phyloP scores from a whole-genome alignment of 2,329 filamentous ascomycete species.

The Salinomyces thailandicus region DNA sequence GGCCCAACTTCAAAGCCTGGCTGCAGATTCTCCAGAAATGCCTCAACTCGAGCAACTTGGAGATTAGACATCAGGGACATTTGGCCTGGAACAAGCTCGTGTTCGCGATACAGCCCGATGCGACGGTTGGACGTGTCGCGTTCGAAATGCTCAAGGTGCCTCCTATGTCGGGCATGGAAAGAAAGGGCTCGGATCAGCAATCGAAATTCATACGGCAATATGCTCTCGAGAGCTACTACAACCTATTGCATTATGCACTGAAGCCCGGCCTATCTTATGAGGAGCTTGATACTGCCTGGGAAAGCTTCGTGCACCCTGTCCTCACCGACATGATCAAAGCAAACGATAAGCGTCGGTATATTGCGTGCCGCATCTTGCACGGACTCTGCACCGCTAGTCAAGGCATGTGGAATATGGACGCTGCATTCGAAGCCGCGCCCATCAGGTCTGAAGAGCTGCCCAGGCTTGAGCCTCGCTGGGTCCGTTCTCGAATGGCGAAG shows the following conservation, averaged over 20 bases:
- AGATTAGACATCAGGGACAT: slow-evolving; percentile 66
- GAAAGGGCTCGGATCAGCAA: slow-evolving; percentile 46
- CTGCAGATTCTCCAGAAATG: slow-evolving; percentile 68
- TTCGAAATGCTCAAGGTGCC: slow-evolving; percentile 58
- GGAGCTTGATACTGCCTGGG: slow-evolving; percentile 71
- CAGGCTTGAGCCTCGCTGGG: slow-evolving; percentile 74
- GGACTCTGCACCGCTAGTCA: slow-evolving; percentile 53
- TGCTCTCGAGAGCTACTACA: slow-evolving; percentile 64
- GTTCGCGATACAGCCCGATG: slow-evolving; percentile 58
- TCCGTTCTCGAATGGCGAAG: slow-evolving; percentile 57
- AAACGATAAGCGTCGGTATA: slow-evolving; percentile 41
- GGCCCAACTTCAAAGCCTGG: slow-evolving; percentile 64
- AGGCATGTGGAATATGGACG: slow-evolving; percentile 62
- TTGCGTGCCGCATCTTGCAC: slow-evolving; percentile 62
- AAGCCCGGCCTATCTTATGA: slow-evolving; percentile 55
- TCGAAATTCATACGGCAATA: slow-evolving; percentile 41
- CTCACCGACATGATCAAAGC: slow-evolving; percentile 47
- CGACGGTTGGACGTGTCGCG: slow-evolving; percentile 44
- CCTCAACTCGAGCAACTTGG: slow-evolving; percentile 66
- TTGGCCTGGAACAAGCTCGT: slow-evolving; percentile 78
- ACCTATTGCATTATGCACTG: slow-evolving; percentile 72
- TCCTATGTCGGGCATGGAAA: slow-evolving; percentile 56
- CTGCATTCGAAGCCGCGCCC: slow-evolving; percentile 44
- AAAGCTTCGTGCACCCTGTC: slow-evolving; percentile 57
- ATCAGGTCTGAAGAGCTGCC: slow-evolving; percentile 67